Evolutionary conservation across 1,284 basidiomycete genomes (phyloP).

Genomic region (Ustilago loliicola): DNA sequence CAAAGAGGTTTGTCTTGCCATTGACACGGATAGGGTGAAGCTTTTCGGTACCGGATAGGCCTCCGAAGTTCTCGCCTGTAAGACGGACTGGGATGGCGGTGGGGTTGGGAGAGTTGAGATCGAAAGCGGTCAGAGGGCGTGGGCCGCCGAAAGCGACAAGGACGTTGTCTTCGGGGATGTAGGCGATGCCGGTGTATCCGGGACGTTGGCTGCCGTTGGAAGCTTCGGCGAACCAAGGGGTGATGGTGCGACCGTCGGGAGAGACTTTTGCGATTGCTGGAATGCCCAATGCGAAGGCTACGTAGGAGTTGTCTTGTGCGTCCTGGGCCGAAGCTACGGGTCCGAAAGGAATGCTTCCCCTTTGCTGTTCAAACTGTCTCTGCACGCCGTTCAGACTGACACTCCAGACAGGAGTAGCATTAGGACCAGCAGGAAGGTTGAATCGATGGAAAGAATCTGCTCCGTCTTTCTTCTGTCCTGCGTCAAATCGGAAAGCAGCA

Average conservation of each 20-base stretch:
- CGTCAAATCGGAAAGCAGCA: constrained; percentile 61
- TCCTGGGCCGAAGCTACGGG: constrained; percentile 66
- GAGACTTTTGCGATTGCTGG: constrained; percentile 66
- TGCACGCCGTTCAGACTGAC: constrained; percentile 59
- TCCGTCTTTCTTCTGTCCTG: constrained; percentile 52
- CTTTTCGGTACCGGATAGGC: constrained; percentile 61
- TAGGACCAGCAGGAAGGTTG: constrained; percentile 54
- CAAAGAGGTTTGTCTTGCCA: constrained; percentile 53
- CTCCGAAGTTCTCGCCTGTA: constrained; percentile 55
- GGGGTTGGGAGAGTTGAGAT: constrained; percentile 41
- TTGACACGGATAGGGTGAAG: constrained; percentile 46
- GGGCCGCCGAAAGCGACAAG: constrained; percentile 67
- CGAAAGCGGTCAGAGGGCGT: constrained; percentile 61
- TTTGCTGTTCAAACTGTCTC: constrained; percentile 43
- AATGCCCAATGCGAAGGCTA: constrained; percentile 65
- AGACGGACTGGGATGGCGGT: constrained; percentile 52
- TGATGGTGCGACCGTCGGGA: constrained; percentile 51
- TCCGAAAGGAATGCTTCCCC: constrained; percentile 63
- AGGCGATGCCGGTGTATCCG: constrained; percentile 65
- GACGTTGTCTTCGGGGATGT: constrained; percentile 53
- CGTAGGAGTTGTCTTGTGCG: constrained; percentile 64
- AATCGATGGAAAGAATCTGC: constrained; percentile 65
- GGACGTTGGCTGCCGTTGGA: constrained; percentile 63
- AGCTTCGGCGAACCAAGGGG: constrained; percentile 53
- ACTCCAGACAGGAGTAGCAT: constrained; percentile 56